Evolutionary conservation across 148 eudicot genomes (phyloP).

Genomic region (Arctostaphylos glauca): DNA sequence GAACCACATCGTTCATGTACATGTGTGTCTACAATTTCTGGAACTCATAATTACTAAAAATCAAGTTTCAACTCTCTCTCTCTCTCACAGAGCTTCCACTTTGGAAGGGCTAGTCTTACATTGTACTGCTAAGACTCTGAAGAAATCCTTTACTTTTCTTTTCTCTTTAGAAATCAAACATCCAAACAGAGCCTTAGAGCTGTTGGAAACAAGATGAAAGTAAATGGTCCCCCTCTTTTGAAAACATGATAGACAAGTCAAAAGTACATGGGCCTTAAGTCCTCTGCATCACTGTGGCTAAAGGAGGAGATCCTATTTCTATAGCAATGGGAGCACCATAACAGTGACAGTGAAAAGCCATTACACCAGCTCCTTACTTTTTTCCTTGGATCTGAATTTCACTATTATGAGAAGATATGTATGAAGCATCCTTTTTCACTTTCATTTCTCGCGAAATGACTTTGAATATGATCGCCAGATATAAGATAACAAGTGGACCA

Average conservation of each 20-base stretch:
- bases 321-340: background rate
- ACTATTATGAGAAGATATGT: background rate
- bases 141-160: background rate
- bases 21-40: no score
- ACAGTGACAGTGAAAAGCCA: slow-evolving; percentile 2
- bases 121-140: background rate
- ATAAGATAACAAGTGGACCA: no score
- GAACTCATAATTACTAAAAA: no score
- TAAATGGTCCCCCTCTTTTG: background rate
- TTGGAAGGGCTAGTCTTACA: background rate
- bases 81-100: background rate
- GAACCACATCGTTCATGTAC: no score
- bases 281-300: background rate
- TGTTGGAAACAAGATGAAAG: background rate
- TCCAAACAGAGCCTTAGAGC: background rate
- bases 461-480: no score
- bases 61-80: no score
- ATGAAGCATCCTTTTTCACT: background rate
- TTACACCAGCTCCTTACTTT: background rate
- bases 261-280: background rate
- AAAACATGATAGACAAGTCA: background rate
- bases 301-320: background rate
- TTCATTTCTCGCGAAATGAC: no score
- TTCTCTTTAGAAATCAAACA: background rate
- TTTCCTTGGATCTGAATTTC: background rate